These are phyloP conservation scores for Saturnispora saitoi DNA, from an alignment of 805 yeast species.

Conservation along the genomic window DNA sequence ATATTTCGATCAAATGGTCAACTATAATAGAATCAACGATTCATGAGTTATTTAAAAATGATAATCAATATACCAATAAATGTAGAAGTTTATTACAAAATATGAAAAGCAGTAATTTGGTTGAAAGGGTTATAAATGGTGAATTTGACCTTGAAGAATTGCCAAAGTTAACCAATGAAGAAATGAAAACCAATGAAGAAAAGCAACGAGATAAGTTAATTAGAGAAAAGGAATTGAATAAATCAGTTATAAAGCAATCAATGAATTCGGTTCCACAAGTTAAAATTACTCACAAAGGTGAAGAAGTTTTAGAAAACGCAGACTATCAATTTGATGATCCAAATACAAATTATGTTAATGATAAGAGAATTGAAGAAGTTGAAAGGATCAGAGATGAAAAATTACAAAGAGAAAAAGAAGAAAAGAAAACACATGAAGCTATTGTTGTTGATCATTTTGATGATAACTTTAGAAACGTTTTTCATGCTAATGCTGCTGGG, in stretches of 20 bases:
- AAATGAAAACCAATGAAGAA: constrained; percentile 65
- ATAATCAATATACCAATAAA: constrained; percentile 48
- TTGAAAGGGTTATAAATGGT: constrained; percentile 48
- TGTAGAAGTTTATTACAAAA: constrained; percentile 59
- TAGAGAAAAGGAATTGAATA: constrained; percentile 56
- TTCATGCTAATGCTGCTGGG: constrained; percentile 6
- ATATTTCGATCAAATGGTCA: constrained; percentile 40
- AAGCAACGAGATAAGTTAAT: constrained; percentile 63
- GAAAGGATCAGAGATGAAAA: constrained; percentile 16
- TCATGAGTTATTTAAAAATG: constrained; percentile 6
- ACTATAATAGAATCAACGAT: constrained; percentile 41
- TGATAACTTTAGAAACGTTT: constrained; percentile 1
- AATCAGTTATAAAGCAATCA: constrained; percentile 48
- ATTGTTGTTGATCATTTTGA: constrained; percentile 4
- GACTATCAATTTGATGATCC: constrained; percentile 26
- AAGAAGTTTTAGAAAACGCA: constrained; percentile 59
- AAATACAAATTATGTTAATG: constrained; percentile 19
- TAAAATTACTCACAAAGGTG: constrained; percentile 82
- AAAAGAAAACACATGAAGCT: constrained; percentile 11
- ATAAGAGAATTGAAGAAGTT: constrained; percentile 17
- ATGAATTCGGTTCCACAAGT: constrained; percentile 44
- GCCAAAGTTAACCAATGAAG: constrained; percentile 60
- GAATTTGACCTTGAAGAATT: constrained; percentile 48
- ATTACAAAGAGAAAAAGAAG: constrained; percentile 1
- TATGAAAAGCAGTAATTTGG: constrained; percentile 48